Percentiles rank a stretch among this genome's conserved stretches.
Evolutionary conservation across 371 early-diverging fungal species (phyloP).

Genomic region (Apophysomyces ossiformis): DNA sequence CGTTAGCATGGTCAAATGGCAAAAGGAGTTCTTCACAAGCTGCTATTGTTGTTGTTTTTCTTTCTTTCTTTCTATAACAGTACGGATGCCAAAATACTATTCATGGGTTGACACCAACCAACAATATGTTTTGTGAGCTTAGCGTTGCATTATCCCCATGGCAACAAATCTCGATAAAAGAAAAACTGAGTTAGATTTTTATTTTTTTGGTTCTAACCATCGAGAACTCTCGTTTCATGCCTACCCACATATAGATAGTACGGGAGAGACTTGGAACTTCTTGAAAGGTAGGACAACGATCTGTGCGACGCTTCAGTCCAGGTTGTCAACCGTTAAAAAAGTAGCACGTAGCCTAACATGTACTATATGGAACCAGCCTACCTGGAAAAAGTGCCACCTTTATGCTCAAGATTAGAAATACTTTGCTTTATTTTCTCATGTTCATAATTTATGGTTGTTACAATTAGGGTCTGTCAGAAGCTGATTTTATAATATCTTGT

Average conservation of each 20-base stretch:
- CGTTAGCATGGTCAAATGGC: too few relatives aligned
- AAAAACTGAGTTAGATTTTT: too few relatives aligned
- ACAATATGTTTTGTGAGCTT: not conserved
- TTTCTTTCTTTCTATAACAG: not conserved
- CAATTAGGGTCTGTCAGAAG: not conserved
- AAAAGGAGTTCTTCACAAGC: too few relatives aligned
- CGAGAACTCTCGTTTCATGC: not conserved
- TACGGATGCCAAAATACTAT: not conserved
- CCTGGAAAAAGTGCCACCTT: not conserved
- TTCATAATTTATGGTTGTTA: too few relatives aligned
- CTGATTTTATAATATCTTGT: slow-evolving; percentile 22
- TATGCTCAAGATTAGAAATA: not conserved
- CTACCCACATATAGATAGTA: not conserved
- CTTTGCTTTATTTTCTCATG: not conserved
- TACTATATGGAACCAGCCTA: not conserved
- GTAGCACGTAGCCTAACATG: too few relatives aligned
- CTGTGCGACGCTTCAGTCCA: not conserved
- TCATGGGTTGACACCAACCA: not conserved
- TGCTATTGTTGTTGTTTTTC: not conserved
- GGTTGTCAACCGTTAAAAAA: not conserved
- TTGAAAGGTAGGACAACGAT: slow-evolving; percentile 2
- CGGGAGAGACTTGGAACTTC: not conserved
- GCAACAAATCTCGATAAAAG: too few relatives aligned
- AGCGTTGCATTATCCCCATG: not conserved
- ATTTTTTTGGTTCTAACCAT: not conserved